A percentile compares a stretch with the other conserved stretches of the same genome.
phyloP scores from a whole-genome alignment of 129 eudicot species.

The Calendula officinalis region DNA sequence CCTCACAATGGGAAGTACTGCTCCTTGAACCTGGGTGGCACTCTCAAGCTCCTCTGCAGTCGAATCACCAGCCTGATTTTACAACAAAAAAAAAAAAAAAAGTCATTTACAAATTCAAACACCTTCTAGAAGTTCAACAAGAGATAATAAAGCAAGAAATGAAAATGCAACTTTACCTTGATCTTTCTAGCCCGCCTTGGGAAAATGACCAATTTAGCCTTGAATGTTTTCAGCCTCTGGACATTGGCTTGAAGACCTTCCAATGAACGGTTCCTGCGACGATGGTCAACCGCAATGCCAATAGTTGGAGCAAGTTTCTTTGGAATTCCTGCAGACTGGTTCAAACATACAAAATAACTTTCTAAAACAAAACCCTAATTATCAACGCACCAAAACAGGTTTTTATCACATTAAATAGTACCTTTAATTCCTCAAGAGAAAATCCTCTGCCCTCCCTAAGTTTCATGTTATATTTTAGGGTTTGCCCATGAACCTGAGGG shows the following conservation, averaged over 20 bases:
- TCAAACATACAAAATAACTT: neutral
- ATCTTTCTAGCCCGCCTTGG: conserved; percentile 62
- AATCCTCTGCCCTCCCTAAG: conserved; percentile 81
- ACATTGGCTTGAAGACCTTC: conserved; percentile 79
- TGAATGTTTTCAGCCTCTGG: conserved; percentile 79
- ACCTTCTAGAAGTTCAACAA: too few relatives aligned
- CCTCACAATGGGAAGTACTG: conserved; percentile 50
- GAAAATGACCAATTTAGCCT: conserved; percentile 79
- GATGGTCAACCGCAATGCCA: conserved; percentile 76
- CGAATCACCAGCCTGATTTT: conserved; percentile 67
- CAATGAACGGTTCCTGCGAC: conserved; percentile 68
- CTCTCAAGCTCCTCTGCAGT: conserved; percentile 78
- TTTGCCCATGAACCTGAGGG: conserved; percentile 78
- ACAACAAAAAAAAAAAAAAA: neutral
- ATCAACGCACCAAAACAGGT: too few relatives aligned
- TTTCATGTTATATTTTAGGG: conserved; percentile 83
- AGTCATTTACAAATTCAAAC: too few relatives aligned
- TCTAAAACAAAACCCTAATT: too few relatives aligned
- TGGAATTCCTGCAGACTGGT: conserved; percentile 76
- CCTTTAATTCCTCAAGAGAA: conserved; percentile 84
- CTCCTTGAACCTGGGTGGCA: conserved; percentile 73
- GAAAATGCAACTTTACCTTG: conserved; percentile 42
- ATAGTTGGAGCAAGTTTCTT: conserved; percentile 81
- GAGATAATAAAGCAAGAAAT: too few relatives aligned
- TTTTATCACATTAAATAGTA: too few relatives aligned